Percentiles rank a stretch among this genome's conserved stretches.
phyloP scores from a whole-genome alignment of 768 basidiomycete genomes.

The Pisolithus marmoratus region DNA sequence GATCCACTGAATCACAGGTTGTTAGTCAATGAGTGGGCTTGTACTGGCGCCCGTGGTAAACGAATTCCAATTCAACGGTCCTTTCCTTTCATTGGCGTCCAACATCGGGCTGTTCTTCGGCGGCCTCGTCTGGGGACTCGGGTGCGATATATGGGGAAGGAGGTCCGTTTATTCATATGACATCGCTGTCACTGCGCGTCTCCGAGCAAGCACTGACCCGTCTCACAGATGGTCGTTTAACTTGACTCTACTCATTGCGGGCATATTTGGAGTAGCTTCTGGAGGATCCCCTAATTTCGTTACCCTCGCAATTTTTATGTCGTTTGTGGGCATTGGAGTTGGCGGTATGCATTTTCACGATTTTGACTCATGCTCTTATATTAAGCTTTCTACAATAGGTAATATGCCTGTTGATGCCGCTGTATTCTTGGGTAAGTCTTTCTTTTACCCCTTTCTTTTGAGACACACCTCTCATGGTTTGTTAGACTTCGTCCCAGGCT shows the following conservation, averaged over 20 bases:
- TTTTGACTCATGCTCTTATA: neutral
- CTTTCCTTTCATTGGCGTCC: slow-evolving; percentile 45
- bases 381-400: slow-evolving; percentile 19
- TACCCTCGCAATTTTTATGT: slow-evolving; percentile 42
- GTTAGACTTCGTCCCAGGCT: slow-evolving; percentile 45
- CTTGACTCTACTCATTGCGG: slow-evolving; percentile 47
- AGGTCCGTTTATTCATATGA: slow-evolving; percentile 20
- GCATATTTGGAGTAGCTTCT: slow-evolving; percentile 47
- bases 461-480: neutral
- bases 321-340: slow-evolving; percentile 42
- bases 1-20: neutral
- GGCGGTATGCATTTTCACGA: slow-evolving; percentile 31
- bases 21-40: slow-evolving; percentile 36
- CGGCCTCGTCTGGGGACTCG: slow-evolving; percentile 43
- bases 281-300: slow-evolving; percentile 43
- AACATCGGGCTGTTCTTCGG: slow-evolving; percentile 52
- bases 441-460: neutral
- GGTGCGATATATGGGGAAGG: slow-evolving; percentile 48
- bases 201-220: neutral
- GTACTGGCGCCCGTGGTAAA: slow-evolving; percentile 42
- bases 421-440: slow-evolving; percentile 40
- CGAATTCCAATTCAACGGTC: slow-evolving; percentile 44
- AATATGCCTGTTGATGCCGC: slow-evolving; percentile 54
- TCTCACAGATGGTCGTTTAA: slow-evolving; percentile 45
- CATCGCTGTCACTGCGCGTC: neutral